These are phyloP conservation scores for Rhodomyrtus tomentosa DNA, from an alignment of 345 rosid species.

Conservation along the genomic window DNA sequence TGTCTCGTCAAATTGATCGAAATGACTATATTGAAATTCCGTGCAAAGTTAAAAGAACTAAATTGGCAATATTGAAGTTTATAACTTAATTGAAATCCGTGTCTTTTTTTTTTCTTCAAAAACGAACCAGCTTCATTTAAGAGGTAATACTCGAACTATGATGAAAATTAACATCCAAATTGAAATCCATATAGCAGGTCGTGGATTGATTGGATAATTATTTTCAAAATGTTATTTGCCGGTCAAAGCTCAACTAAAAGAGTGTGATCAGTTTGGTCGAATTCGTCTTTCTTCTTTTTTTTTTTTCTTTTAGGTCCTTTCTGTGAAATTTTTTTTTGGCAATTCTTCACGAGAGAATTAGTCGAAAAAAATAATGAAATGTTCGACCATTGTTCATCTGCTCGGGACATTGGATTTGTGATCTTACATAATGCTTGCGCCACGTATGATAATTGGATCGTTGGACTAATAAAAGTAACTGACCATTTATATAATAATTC, in stretches of 20 bases:
- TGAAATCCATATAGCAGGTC: background rate
- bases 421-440: background rate
- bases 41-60: background rate
- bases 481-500: background rate
- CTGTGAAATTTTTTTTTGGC: too few species aligned
- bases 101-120: too few species aligned
- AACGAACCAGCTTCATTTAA: too few species aligned
- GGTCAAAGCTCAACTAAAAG: background rate
- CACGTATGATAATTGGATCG: background rate
- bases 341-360: background rate
- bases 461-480: background rate
- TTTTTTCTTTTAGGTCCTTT: background rate
- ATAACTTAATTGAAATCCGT: too few species aligned
- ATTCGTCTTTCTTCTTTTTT: background rate
- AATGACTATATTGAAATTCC: background rate
- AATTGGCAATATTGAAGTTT: background rate
- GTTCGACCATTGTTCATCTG: too few species aligned
- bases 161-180: too few species aligned
- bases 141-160: too few species aligned
- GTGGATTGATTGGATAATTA: background rate
- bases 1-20: background rate
- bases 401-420: too few species aligned
- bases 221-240: background rate
- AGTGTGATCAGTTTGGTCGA: background rate
- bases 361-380: too few species aligned